Percentiles rank a stretch among this genome's conserved stretches.
Conservation (phyloP, 148 eudicot species). For the Amaranthus palmeri region DNA sequence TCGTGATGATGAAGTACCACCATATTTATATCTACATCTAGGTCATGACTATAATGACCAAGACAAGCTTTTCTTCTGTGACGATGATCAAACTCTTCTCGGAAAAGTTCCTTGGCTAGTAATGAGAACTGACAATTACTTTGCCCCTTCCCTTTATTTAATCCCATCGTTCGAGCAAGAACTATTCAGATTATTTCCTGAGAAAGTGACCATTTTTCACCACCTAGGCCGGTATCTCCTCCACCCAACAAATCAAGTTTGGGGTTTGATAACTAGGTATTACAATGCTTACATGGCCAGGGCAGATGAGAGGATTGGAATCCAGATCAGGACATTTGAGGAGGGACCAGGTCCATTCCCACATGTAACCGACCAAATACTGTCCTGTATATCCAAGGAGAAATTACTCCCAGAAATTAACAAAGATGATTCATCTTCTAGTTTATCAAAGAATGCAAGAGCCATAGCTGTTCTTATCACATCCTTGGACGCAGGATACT, state of each 20-base stretch:
- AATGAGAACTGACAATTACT: conserved; percentile 81
- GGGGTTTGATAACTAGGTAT: conserved; percentile 86
- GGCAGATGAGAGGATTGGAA: conserved; percentile 78
- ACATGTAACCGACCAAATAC: conserved; percentile 74
- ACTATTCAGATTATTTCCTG: conserved; percentile 59
- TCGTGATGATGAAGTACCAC: conserved; percentile 23
- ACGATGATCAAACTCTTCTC: conserved; percentile 59
- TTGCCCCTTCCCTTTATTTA: conserved; percentile 74
- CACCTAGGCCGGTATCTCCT: conserved; percentile 82
- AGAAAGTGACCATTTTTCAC: conserved; percentile 74
- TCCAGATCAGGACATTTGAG: conserved; percentile 82
- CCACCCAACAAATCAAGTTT: conserved; percentile 87
- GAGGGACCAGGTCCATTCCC: conserved; percentile 56
- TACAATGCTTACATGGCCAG: conserved; percentile 69
- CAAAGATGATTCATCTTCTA: conserved; percentile 28
- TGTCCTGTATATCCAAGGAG: conserved; percentile 59
- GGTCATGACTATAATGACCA: conserved; percentile 75
- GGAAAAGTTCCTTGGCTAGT: conserved; percentile 69
- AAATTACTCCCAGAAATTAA: conserved; percentile 54
- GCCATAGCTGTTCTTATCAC: conserved; percentile 67
- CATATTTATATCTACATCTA: conserved; percentile 73
- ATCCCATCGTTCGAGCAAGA: conserved; percentile 80
- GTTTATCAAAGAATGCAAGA: conserved; percentile 31
- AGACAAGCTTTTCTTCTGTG: conserved; percentile 92
- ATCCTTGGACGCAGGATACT: conserved; percentile 64